Evolutionary conservation across 2,329 filamentous ascomycete genomes (phyloP), one percentile per base, ranked within the genome.

Genomic region (Huntiella omanensis): DNA sequence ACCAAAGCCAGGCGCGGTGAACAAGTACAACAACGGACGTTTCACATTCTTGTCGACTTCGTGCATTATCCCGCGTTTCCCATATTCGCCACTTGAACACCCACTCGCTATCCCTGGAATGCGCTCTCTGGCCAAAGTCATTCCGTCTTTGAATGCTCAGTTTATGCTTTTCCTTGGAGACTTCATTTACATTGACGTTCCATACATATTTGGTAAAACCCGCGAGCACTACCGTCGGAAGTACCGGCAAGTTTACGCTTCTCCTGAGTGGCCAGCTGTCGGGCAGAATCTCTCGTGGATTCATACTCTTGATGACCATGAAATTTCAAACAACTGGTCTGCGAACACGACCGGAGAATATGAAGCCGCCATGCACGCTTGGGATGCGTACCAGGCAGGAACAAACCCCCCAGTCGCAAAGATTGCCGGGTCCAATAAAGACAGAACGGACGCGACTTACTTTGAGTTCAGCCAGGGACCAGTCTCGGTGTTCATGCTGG

Each of bases 261-360:
- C 87, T 2, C 88, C 88, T 0, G 88, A 94, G 53, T 98, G 91
- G 91, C 68, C 73, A 1, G 65, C 75, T 0, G 77, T 83, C 8
- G 76, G 76, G 1, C 70, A 80, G 53, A 78, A 85, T 47, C 66
- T 96, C n/a, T 92, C 87, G 55, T 98, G 91, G 91, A 84, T 96
- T 39, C 91, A 98, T 57, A 87, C 93, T 2, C 73, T 95, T 5
- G 91, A 98, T 57, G 91, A 98, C 58, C 91, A 98, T 56, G 91
- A 98, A 58, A 95, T 98, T 51, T 73, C 74, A 4, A 96, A 98
- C 55, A 91, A 96, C 62, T 96, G 87, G 86, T 77, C 80, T 50
- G 69, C 72, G 13, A 91, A 88, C 58, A 80, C 74, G 11, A 86
- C 83, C 0, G 83, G 83, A 4, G 73, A 93, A 0, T 95, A 88